These are phyloP conservation scores for Phialophora tarda DNA, from an alignment of 2,329 filamentous ascomycete genomes.

Conservation along the genomic window DNA sequence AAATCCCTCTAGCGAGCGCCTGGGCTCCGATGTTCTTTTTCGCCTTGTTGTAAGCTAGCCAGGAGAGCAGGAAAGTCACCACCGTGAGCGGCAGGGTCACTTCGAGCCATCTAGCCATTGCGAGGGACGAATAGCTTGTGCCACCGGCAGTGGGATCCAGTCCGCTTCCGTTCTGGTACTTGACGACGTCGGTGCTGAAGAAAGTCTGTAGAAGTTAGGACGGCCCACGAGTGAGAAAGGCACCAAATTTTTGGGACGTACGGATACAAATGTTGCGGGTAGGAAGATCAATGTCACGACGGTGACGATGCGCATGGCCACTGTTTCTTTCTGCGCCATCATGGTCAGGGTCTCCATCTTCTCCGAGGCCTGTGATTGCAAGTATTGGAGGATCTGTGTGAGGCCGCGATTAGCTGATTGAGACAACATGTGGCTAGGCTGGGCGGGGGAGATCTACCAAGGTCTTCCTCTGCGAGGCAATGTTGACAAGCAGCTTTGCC, in stretches of 20 bases:
- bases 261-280: constrained; percentile 47
- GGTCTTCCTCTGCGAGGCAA: constrained; percentile 47
- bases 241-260: constrained; percentile 26
- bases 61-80: background rate
- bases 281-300: constrained; percentile 46
- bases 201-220: constrained; percentile 43
- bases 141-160: constrained; percentile 3
- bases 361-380: constrained; percentile 44
- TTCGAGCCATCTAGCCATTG: constrained; percentile 4
- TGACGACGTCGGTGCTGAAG: constrained; percentile 50
- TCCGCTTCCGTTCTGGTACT: constrained; percentile 43
- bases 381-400: constrained; percentile 46
- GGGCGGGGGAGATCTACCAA: constrained; percentile 26
- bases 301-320: constrained; percentile 46
- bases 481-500: constrained; percentile 45
- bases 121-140: constrained; percentile 3
- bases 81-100: constrained; percentile 3
- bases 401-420: background rate
- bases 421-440: background rate
- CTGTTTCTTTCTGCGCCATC: constrained; percentile 43
- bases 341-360: constrained; percentile 42
- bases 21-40: background rate
- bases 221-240: background rate
- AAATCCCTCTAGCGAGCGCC: background rate
- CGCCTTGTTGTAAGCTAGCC: background rate